Base-by-base conservation (phyloP, 2,329 filamentous ascomycete genomes). In the Colletotrichum incanum region DNA sequence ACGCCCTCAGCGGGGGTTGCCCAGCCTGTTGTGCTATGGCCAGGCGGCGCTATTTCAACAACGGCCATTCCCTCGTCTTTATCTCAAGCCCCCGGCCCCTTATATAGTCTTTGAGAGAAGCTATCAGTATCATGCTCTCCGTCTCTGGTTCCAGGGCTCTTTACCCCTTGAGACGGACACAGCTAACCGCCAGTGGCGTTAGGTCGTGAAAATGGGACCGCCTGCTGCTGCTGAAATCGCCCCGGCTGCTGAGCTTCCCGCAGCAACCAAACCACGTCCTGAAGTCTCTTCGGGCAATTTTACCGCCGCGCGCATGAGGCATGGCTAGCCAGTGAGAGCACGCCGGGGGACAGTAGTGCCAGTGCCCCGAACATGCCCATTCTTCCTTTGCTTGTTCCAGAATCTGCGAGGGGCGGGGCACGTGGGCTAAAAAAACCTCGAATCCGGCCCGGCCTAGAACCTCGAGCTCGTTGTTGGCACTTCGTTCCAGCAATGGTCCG, bases 351-450 rank as follows among this genome's bases (percentile, higher is more conserved):
- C 26, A 16, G n/a, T 34, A 20, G 18, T 52, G 34, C 47, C 23
- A n/a, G 31, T 50, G n/a, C 60, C 59, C 37, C 61, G 18, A 37
- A 37, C 39, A 55, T 63, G 14, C 28, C 28, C 23, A 52, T 60
- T 23, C 18, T 58, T 71, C 37, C 47, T 64, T 49, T 31, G 47
- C 47, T 45, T n/a, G 58, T 64, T 55, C 65, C 34, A 52, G 50
- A 65, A 37, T 28, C 31, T 67, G 43, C 56, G 34, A 37, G 55
- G 43, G 41, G 16, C 34, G 26, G n/a, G 61, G 66, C 61, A 49
- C 67, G 41, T 49, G 54, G 71, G 49, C 49, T 23, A 18, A n/a
- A 18, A 23, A 49, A 63, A 43, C 5, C 45, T 26, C n/a, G 7
- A 41, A 8, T 14, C 34, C n/a, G 54, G 37, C 45, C 26, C 20